Evolutionary conservation across 345 rosid species (phyloP), one percentile per base, ranked within the genome.

Genomic region (Brassica nigra): DNA sequence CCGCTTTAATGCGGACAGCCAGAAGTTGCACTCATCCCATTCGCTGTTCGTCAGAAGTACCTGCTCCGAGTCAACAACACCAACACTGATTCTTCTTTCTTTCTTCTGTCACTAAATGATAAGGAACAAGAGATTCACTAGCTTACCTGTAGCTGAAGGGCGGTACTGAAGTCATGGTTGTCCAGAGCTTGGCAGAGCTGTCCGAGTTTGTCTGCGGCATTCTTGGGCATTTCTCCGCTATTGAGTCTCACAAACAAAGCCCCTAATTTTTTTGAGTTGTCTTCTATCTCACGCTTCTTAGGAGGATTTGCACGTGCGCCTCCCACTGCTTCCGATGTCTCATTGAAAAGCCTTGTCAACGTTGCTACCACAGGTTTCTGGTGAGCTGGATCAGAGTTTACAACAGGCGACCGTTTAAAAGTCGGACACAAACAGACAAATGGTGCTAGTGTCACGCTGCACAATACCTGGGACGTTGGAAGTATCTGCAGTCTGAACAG

Each of bases 1-100:
- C 78, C 99, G 86, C 85, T 96, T 96, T 6, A 96, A 85, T 0
- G 94, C 84, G 8, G 97, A 88, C 78, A 96, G 86, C 99, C 98
- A 96, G 87, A 90, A 92, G 84, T 87, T 92, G 85, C 99, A 92
- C 83, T 96, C 99, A 71, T 96, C 99, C 98, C 99, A 96, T 81
- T 96, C 98, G 39, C 90, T 93, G 15, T 97, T 93, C 20, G 99
- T 96, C 75, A 96, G 92, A 64, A 82, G 87, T 39, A 96, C 95
- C 99, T 96, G 87, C 68, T 59, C 67, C 54, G 14, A 63, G 52
- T 27, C 15, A 23, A 7, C 12, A 16, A 55, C 33, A 28, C 29
- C 6, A 55, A 30, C 42, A 42, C 39, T 6, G 3, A 44, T 23
- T 74, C 18, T 49, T 49, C 34, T 0, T 36, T 37, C 57, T 58